Conservation (phyloP, 2,329 filamentous ascomycete genomes). For the Ascochyta koolunga region DNA sequence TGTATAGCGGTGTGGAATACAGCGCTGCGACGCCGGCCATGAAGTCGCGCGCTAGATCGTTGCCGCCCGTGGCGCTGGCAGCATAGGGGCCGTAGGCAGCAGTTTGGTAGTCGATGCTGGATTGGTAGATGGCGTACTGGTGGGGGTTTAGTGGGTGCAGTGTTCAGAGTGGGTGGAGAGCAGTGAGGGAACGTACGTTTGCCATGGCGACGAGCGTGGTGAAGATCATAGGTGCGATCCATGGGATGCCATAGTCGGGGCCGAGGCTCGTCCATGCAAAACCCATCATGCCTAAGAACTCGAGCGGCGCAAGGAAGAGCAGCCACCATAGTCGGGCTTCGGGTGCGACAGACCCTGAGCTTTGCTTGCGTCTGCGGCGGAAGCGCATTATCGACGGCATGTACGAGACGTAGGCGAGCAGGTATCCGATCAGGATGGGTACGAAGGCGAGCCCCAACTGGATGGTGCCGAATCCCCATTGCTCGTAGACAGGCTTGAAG, state of each 20-base stretch:
- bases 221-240: constrained; percentile 72
- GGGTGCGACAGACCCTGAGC: constrained; percentile 59
- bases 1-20: constrained; percentile 62
- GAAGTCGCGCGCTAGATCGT: constrained; percentile 76
- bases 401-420: constrained; percentile 66
- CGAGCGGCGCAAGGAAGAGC: constrained; percentile 64
- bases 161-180: constrained; percentile 31
- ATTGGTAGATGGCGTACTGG: constrained; percentile 73
- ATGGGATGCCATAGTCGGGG: constrained; percentile 62
- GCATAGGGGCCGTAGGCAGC: constrained; percentile 74
- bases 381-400: constrained; percentile 62
- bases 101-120: constrained; percentile 79
- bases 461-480: constrained; percentile 67
- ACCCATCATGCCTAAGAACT: constrained; percentile 71
- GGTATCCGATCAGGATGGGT: constrained; percentile 70
- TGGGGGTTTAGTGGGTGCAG: background rate
- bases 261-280: constrained; percentile 73
- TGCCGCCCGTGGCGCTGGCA: constrained; percentile 76
- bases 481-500: constrained; percentile 68
- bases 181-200: constrained; percentile 51
- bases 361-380: constrained; percentile 55
- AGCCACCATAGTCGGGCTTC: constrained; percentile 71
- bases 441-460: constrained; percentile 67
- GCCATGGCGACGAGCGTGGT: constrained; percentile 71
- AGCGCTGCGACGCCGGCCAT: constrained; percentile 74